Evolutionary conservation across 1,139 yeast genomes (phyloP).

Genomic region (Hemisphaericaspora lyxosophila): DNA sequence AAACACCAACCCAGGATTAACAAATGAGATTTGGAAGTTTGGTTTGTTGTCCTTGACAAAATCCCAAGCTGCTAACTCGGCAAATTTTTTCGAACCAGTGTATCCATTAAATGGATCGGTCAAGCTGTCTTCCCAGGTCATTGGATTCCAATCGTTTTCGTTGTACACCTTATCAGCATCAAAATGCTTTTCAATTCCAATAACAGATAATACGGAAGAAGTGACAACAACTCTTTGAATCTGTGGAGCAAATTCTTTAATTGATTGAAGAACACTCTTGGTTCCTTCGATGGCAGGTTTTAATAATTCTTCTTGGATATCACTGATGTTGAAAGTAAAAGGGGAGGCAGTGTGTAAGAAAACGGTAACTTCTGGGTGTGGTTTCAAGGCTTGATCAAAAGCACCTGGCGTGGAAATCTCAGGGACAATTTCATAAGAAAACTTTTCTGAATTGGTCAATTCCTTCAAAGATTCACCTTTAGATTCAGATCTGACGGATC

Average conservation of each 20-base stretch:
- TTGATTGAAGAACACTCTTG: constrained; percentile 28
- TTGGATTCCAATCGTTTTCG: constrained; percentile 32
- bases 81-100: constrained; percentile 50
- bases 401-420: constrained; percentile 18
- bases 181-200: constrained; percentile 10
- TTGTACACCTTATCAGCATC: constrained; percentile 8
- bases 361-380: constrained; percentile 25
- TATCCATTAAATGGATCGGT: constrained; percentile 36
- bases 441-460: constrained; percentile 12
- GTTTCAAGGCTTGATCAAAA: constrained; percentile 27
- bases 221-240: constrained; percentile 27
- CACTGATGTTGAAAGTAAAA: constrained; percentile 20
- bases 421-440: constrained; percentile 28
- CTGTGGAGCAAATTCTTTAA: constrained; percentile 26
- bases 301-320: constrained; percentile 31
- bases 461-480: constrained; percentile 27
- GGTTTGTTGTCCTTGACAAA: constrained; percentile 41
- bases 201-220: constrained; percentile 29
- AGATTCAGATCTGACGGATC: constrained; percentile 34
- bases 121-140: constrained; percentile 27
- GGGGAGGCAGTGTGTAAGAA: constrained; percentile 35
- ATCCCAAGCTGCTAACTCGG: constrained; percentile 51
- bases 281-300: constrained; percentile 38
- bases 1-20: constrained; percentile 48
- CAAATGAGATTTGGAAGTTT: constrained; percentile 37